Evolutionary conservation across 2,329 filamentous ascomycete species (phyloP).

Genomic region (Phyllosticta paracitricarpa): DNA sequence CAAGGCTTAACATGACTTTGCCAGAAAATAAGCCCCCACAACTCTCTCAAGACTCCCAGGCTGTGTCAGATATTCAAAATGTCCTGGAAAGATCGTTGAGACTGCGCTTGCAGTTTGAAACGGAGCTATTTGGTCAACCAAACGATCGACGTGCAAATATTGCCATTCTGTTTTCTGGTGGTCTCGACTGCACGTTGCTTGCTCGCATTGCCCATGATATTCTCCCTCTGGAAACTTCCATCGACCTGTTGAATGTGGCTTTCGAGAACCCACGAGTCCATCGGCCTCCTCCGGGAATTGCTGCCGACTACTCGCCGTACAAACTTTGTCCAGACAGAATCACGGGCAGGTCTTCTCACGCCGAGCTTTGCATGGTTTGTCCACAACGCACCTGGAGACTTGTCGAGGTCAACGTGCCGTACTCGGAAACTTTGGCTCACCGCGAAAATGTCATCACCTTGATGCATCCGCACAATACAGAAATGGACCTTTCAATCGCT

Average conservation of each 20-base stretch:
- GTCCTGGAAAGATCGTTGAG: slow-evolving; percentile 8
- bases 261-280: slow-evolving; percentile 81
- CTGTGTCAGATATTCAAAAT: slow-evolving; percentile 31
- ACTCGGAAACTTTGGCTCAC: slow-evolving; percentile 60
- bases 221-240: slow-evolving; percentile 54
- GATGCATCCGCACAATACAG: slow-evolving; percentile 89
- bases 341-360: slow-evolving; percentile 70
- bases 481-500: slow-evolving; percentile 96
- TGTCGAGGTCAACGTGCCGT: slow-evolving; percentile 75
- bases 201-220: slow-evolving; percentile 72
- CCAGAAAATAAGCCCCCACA: neutral
- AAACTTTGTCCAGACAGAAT: slow-evolving; percentile 84
- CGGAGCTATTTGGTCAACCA: neutral
- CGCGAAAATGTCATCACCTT: slow-evolving; percentile 60
- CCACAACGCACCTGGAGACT: slow-evolving; percentile 71
- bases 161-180: slow-evolving; percentile 85
- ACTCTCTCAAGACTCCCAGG: slow-evolving; percentile 6
- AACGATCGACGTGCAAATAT: slow-evolving; percentile 39
- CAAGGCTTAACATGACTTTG: neutral
- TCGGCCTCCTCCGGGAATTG: slow-evolving; percentile 19
- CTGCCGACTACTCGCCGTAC: slow-evolving; percentile 39
- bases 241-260: slow-evolving; percentile 90
- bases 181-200: slow-evolving; percentile 83
- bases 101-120: slow-evolving; percentile 1
- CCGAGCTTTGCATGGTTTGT: slow-evolving; percentile 63